Conservation (phyloP, 805 yeast genomes). For the Ogataea polymorpha region DNA sequence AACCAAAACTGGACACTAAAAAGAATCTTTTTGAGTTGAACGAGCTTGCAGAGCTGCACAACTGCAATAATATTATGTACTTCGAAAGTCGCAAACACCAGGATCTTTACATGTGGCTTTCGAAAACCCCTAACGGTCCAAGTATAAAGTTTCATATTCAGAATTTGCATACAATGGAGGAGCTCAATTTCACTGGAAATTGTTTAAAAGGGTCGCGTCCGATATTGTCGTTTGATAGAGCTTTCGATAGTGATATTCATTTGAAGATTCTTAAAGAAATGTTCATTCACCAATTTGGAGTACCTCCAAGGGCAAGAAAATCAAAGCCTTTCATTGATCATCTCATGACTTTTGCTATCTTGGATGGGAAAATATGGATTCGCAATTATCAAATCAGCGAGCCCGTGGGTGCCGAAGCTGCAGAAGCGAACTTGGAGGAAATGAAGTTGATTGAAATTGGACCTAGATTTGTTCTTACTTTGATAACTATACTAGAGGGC, state of each 20-base stretch:
- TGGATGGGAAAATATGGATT: conserved; percentile 92
- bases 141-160: conserved; percentile 91
- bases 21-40: conserved; percentile 84
- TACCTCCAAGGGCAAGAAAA: conserved; percentile 90
- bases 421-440: conserved; percentile 43
- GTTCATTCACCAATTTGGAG: conserved; percentile 83
- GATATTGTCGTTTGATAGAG: conserved; percentile 77
- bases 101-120: conserved; percentile 90
- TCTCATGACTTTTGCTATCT: conserved; percentile 87
- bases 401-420: conserved; percentile 34
- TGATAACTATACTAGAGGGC: conserved; percentile 89
- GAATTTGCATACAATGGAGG: conserved; percentile 94
- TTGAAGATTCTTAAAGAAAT: conserved; percentile 76
- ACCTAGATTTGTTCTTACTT: conserved; percentile 91
- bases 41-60: conserved; percentile 94
- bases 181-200: conserved; percentile 93
- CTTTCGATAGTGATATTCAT: conserved; percentile 71
- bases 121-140: conserved; percentile 98
- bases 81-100: conserved; percentile 96
- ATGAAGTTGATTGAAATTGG: conserved; percentile 90
- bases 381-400: conserved; percentile 87
- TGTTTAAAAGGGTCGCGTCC: conserved; percentile 96
- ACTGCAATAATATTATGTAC: conserved; percentile 91
- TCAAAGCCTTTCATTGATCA: conserved; percentile 94
- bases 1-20: conserved; percentile 92